Percentiles rank a stretch among this genome's conserved stretches.
Evolutionary conservation across 768 basidiomycete species (phyloP).

Genomic region (Naganishia vaughanmartiniae): DNA sequence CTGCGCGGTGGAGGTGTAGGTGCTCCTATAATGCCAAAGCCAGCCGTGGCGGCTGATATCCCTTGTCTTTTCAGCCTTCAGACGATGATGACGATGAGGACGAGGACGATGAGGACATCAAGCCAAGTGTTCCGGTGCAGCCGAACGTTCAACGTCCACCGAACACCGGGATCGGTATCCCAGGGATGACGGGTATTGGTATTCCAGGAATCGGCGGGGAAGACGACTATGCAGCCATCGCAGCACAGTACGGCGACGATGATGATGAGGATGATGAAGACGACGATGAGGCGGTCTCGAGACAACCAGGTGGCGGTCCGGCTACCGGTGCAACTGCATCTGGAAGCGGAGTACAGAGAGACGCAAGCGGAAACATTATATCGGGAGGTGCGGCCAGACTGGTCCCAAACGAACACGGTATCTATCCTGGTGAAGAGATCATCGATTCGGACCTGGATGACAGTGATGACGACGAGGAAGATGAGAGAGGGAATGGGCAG

Average conservation of each 20-base stretch:
- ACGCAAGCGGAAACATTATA: constrained; percentile 18
- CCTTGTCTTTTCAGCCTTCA: not conserved
- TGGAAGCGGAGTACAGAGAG: constrained; percentile 17
- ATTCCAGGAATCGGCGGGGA: constrained; percentile 13
- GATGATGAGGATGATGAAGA: constrained; percentile 33
- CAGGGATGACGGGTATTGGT: constrained; percentile 2
- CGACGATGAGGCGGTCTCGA: constrained; percentile 9
- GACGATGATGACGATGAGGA: constrained; percentile 32
- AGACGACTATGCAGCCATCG: constrained; percentile 18
- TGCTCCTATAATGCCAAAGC: not conserved
- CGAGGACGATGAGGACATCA: constrained; percentile 27
- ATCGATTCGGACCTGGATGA: constrained; percentile 98
- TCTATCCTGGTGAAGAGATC: constrained; percentile 61
- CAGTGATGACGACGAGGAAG: constrained; percentile 73
- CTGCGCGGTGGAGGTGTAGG: constrained; percentile 22
- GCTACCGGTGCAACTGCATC: constrained; percentile 10
- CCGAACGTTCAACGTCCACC: constrained; percentile 10
- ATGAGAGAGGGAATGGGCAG: constrained; percentile 60
- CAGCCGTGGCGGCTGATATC: not conserved
- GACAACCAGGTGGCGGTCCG: constrained; percentile 8
- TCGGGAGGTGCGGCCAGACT: constrained; percentile 17
- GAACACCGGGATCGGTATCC: not conserved
- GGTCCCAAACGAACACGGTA: constrained; percentile 50
- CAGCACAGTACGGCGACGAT: constrained; percentile 21
- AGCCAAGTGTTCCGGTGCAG: not conserved